Evolutionary conservation across 306 rosid genomes (phyloP).

Genomic region (Spatholobus suberectus): DNA sequence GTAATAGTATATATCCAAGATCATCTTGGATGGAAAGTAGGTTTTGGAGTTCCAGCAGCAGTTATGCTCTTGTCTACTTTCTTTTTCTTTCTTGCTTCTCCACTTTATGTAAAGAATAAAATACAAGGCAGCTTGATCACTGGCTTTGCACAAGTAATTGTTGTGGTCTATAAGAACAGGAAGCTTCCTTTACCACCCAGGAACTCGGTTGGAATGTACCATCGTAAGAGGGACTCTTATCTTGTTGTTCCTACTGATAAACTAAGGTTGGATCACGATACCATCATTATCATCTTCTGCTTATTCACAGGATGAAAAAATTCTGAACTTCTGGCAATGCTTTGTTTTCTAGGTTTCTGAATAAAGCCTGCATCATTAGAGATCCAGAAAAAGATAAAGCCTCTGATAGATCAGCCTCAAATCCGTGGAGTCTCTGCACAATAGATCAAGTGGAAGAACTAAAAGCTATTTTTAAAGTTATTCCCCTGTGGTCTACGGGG

Average conservation of each 20-base stretch:
- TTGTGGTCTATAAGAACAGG: conserved; percentile 55
- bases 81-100: conserved; percentile 61
- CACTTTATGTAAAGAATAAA: conserved; percentile 56
- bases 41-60: conserved; percentile 70
- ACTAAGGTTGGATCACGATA: conserved; percentile 52
- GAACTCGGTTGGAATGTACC: conserved; percentile 46
- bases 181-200: conserved; percentile 46
- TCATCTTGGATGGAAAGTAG: conserved; percentile 65
- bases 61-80: conserved; percentile 56
- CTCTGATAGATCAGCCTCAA: conserved; percentile 56
- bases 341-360: conserved; percentile 53
- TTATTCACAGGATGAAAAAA: conserved; percentile 6
- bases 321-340: neutral
- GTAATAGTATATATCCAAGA: conserved; percentile 69
- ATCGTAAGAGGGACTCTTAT: conserved; percentile 47
- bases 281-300: neutral
- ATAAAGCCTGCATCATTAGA: conserved; percentile 64
- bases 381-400: conserved; percentile 55
- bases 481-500: conserved; percentile 72
- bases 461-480: conserved; percentile 62
- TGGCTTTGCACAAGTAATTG: conserved; percentile 56
- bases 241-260: conserved; percentile 56
- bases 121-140: conserved; percentile 56
- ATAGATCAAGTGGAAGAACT: conserved; percentile 71
- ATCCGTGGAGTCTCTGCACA: conserved; percentile 78